A percentile compares a stretch with the other conserved stretches of the same genome.
phyloP scores from a whole-genome alignment of 306 rosid species.

The Cucurbita argyrosperma region DNA sequence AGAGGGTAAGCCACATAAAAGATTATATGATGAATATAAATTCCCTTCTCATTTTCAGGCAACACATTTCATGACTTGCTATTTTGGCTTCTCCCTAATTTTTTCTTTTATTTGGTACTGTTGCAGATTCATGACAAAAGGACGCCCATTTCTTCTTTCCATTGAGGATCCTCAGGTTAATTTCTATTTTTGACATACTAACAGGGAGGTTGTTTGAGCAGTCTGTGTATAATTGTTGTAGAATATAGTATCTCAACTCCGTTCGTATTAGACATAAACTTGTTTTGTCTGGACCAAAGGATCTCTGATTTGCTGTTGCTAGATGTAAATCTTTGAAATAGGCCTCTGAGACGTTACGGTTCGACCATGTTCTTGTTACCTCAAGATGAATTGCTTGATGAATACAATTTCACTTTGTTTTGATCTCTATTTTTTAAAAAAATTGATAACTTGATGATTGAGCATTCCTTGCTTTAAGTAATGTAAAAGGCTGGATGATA shows the following conservation, averaged over 20 bases:
- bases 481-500: not conserved
- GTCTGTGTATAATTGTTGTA: not conserved
- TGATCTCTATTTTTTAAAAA: not conserved
- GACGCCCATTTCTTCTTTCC: conserved; percentile 53
- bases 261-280: not conserved
- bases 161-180: conserved; percentile 97
- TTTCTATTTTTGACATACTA: conserved; percentile 8
- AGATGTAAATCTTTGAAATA: not conserved
- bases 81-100: not conserved
- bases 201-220: not conserved
- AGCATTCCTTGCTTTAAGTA: not conserved
- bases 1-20: conserved; percentile 41
- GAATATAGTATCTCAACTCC: not conserved
- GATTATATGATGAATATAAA: not conserved
- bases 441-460: not conserved
- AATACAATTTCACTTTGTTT: not conserved
- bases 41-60: not conserved
- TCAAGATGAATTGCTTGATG: not conserved
- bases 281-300: not conserved
- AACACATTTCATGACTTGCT: not conserved
- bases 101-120: not conserved
- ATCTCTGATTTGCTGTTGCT: not conserved
- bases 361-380: not conserved
- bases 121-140: conserved; percentile 40
- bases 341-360: not conserved